These are phyloP conservation scores for Cladosporium sphaerospermum DNA, from an alignment of 2,329 filamentous ascomycete species.

Conservation along the genomic window DNA sequence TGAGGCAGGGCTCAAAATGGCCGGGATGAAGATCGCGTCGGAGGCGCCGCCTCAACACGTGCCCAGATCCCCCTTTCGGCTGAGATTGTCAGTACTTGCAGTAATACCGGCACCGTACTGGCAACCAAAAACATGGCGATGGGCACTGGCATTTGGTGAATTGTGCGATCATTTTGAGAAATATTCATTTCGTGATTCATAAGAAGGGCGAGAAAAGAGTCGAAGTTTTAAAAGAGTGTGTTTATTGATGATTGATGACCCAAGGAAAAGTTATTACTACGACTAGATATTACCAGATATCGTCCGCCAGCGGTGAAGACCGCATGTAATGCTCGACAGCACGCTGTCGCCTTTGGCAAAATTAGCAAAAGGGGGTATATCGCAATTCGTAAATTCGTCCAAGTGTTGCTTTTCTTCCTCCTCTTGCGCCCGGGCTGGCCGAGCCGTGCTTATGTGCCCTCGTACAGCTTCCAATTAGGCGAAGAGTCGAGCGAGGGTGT, in stretches of 20 bases:
- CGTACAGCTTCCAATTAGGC: slow-evolving; percentile 12
- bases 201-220: neutral
- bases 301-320: slow-evolving; percentile 4
- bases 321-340: slow-evolving; percentile 5
- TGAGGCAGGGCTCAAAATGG: too few relatives aligned
- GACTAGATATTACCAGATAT: slow-evolving; percentile 13
- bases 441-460: slow-evolving; percentile 6
- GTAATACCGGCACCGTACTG: neutral
- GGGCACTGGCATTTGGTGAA: too few relatives aligned
- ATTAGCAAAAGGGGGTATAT: slow-evolving; percentile 5
- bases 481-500: neutral
- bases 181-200: neutral
- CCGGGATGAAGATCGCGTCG: too few relatives aligned
- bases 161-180: too few relatives aligned
- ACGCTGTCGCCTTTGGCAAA: slow-evolving; percentile 5
- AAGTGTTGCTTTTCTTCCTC: slow-evolving; percentile 1
- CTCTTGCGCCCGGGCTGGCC: slow-evolving; percentile 2
- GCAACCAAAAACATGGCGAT: neutral
- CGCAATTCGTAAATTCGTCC: slow-evolving; percentile 4
- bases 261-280: slow-evolving; percentile 4
- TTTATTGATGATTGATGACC: neutral
- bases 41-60: too few relatives aligned
- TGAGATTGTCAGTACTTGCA: neutral
- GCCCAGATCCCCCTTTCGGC: too few relatives aligned
- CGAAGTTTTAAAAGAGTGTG: neutral